Conservation (phyloP, 345 rosid species). For the Hibiscus mutabilis region DNA sequence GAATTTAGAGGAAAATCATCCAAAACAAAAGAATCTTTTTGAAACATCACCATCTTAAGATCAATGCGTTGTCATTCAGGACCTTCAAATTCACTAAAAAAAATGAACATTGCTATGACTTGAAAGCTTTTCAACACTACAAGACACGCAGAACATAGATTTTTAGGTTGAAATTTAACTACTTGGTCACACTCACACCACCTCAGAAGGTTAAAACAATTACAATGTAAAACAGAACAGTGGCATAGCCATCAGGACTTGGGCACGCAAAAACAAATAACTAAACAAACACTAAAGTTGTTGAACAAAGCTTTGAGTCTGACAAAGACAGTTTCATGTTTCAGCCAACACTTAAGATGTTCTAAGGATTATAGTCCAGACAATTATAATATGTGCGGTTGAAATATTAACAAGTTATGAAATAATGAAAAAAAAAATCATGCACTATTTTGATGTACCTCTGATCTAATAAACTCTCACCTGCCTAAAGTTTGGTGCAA, state of each 20-base stretch:
- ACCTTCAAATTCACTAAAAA: background rate
- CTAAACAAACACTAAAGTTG: background rate
- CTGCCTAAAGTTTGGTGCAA: slow-evolving; percentile 98
- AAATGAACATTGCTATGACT: background rate
- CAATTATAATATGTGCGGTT: background rate
- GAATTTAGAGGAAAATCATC: background rate
- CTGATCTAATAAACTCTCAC: slow-evolving; percentile 26
- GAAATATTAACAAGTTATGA: slow-evolving; percentile 1
- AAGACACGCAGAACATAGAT: background rate
- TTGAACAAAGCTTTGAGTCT: background rate
- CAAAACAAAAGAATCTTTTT: background rate
- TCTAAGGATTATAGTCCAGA: background rate
- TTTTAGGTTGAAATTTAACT: background rate
- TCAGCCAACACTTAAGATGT: background rate
- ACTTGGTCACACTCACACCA: background rate
- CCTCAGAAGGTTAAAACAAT: background rate
- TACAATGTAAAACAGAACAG: background rate
- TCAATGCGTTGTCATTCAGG: too few relatives aligned
- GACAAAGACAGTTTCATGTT: background rate
- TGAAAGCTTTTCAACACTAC: background rate
- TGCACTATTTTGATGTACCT: background rate
- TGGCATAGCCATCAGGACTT: background rate
- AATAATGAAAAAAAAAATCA: background rate
- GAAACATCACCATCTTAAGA: background rate
- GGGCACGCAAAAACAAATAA: background rate